phyloP scores from a whole-genome alignment of 768 basidiomycete genomes.

The Amanita jacksonii region DNA sequence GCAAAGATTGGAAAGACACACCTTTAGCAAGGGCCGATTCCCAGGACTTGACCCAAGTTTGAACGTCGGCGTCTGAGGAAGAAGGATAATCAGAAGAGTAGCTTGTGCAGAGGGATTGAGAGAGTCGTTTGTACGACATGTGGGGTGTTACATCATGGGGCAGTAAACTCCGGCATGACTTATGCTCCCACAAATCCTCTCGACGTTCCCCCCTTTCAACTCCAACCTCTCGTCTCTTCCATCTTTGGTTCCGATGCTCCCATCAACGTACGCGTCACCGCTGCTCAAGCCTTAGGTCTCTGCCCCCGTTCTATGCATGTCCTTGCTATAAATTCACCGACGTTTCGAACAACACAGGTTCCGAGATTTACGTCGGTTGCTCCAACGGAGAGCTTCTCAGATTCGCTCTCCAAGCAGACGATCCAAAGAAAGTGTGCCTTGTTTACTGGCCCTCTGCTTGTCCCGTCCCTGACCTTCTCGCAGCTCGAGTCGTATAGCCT shows the following conservation, averaged over 20 bases:
- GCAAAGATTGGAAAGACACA: neutral
- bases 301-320: neutral
- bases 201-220: neutral
- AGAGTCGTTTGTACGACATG: conserved; percentile 29
- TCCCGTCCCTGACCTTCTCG: too few species aligned
- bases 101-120: conserved; percentile 26
- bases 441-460: too few species aligned
- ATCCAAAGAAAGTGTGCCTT: conserved; percentile 36
- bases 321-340: neutral
- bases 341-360: conserved; percentile 42
- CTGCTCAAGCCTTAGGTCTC: neutral
- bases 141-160: neutral
- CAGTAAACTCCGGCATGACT: neutral
- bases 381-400: conserved; percentile 79
- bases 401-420: conserved; percentile 59
- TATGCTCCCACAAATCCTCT: neutral
- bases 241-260: neutral
- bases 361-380: conserved; percentile 82
- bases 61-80: conserved; percentile 21
- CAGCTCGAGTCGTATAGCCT: conserved; percentile 56
- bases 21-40: conserved; percentile 46
- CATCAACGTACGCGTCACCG: neutral
- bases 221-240: neutral
- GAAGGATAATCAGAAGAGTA: conserved; percentile 20
- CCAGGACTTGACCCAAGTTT: conserved; percentile 54